Base-by-base conservation (phyloP, 2,329 filamentous ascomycete genomes). In the Davidsoniella eucalypti region DNA sequence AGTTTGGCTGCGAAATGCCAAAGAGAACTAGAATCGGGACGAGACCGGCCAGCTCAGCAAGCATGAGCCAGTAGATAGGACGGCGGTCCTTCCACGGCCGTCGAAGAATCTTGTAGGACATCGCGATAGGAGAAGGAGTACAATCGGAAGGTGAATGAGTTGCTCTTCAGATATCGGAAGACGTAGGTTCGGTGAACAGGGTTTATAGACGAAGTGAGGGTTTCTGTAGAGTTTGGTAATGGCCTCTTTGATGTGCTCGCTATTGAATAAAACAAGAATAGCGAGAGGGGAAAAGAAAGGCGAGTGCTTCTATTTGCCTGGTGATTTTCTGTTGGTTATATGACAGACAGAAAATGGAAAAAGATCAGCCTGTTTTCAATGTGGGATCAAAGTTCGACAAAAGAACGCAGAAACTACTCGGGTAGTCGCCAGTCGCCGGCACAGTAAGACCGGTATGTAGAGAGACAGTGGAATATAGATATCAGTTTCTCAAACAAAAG, bases 1-100 rank as follows among this genome's bases (percentile, higher is more conserved):
- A 70, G 61, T 87, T 74, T 14, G 84, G 83, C 57, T 83, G 78
- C 33, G 82, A 75, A 58, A 88, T 77, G 56, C 78, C 82, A 61
- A 83, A 84, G 48, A 88, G 70, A 37, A 83, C 72, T 55, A 90
- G 72, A 46, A 75, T 66, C 14, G 78, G 72, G 51, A 90, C 69
- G 21, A 80, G 75, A 55, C 79, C 72, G 37, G 67, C 64, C 48
- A 88, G 71, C 65, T 90, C 84, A 47, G 78, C 59, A 46, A 75
- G 59, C 67, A 88, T 75, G 55, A 84, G 67, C 60, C 64, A 76
- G 71, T 66, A 80, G 69, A 72, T 78, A 59, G 62, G 76, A 64
- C 62, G 71, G 63, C 63, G 73, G 65, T 65, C 71, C 64, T 63
- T 76, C 75, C 74, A 78, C 63, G 68, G 66, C 56, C 75, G 74